Evolutionary conservation across 768 basidiomycete species (phyloP).

Genomic region (Trametopsis cervina): DNA sequence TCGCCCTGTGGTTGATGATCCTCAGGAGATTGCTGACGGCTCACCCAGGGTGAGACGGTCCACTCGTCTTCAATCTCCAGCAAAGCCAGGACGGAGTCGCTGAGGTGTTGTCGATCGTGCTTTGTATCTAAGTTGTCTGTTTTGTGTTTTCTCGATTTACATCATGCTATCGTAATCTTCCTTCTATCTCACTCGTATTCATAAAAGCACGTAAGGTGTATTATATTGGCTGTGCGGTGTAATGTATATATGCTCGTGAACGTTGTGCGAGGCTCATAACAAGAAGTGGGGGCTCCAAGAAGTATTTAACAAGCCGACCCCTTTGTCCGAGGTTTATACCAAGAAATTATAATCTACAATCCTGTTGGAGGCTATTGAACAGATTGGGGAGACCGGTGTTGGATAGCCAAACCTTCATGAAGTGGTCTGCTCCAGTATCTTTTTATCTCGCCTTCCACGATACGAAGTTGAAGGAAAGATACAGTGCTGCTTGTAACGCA

Average conservation of each 20-base stretch:
- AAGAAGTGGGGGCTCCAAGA: too few relatives aligned
- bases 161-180: background rate
- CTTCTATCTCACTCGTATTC: background rate
- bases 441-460: too few relatives aligned
- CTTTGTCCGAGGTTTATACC: too few relatives aligned
- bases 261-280: too few relatives aligned
- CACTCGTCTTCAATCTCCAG: background rate
- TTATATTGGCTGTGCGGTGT: background rate
- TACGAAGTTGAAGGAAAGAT: too few relatives aligned
- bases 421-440: too few relatives aligned
- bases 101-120: background rate
- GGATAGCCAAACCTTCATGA: too few relatives aligned
- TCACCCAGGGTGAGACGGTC: conserved; percentile 3
- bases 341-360: too few relatives aligned
- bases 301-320: too few relatives aligned
- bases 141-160: background rate
- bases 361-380: too few relatives aligned
- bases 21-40: background rate
- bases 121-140: background rate
- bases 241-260: background rate
- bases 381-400: too few relatives aligned
- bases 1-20: background rate
- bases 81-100: background rate
- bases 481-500: background rate
- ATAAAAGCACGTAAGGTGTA: background rate